These are phyloP conservation scores for Styphnolobium japonicum DNA, from an alignment of 306 rosid species.

Conservation along the genomic window DNA sequence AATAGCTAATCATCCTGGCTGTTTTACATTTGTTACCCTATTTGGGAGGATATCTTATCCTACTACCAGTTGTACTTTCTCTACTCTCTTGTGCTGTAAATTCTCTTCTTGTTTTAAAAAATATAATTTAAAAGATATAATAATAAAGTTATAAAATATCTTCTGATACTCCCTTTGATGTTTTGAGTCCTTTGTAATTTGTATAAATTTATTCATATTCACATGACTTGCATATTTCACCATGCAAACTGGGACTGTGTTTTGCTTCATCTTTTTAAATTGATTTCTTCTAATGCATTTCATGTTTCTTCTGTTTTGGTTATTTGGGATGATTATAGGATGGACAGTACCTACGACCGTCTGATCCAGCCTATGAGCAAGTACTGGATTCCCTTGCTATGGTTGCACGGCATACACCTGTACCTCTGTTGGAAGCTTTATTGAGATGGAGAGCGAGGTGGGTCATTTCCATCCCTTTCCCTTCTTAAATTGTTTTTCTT, in stretches of 20 bases:
- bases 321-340: conserved; percentile 44
- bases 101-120: too few species aligned
- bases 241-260: background rate
- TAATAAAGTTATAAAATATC: background rate
- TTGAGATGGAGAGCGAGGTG: conserved; percentile 96
- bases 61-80: too few species aligned
- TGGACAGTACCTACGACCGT: conserved; percentile 97
- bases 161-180: background rate
- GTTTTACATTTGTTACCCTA: too few species aligned
- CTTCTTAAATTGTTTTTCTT: background rate
- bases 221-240: background rate
- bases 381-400: conserved; percentile 95
- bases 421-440: conserved; percentile 95
- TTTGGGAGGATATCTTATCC: too few species aligned
- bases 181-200: background rate
- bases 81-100: too few species aligned
- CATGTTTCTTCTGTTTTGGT: background rate
- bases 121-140: too few species aligned
- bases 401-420: conserved; percentile 98
- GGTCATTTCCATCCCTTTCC: background rate
- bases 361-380: conserved; percentile 99
- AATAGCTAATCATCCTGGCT: too few species aligned
- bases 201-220: background rate
- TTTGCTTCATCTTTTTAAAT: background rate
- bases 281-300: background rate